phyloP scores from a whole-genome alignment of 257 asterid species.

The Salvia hispanica region DNA sequence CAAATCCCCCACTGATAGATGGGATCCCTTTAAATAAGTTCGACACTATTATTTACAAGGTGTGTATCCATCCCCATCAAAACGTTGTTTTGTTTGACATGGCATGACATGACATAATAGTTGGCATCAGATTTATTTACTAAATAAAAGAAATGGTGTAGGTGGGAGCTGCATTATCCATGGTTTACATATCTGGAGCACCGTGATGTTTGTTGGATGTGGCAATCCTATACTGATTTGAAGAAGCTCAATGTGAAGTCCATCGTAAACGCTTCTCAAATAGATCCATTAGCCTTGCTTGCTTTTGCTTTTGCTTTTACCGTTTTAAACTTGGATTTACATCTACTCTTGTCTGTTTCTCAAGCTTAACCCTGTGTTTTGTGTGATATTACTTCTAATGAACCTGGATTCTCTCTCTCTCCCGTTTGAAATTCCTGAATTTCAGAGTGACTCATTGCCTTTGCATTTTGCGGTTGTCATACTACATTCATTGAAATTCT shows the following conservation, averaged over 20 bases:
- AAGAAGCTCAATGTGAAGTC: conserved; percentile 96
- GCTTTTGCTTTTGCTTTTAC: neutral
- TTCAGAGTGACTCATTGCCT: too few relatives aligned
- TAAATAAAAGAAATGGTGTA: conserved; percentile 23
- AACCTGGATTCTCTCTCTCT: conserved; percentile 40
- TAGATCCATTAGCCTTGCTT: conserved; percentile 16
- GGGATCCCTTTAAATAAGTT: conserved; percentile 94
- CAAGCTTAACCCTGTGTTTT: neutral
- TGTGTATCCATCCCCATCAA: conserved; percentile 8
- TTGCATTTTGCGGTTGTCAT: too few relatives aligned
- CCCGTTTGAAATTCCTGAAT: too few relatives aligned
- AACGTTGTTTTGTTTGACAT: neutral
- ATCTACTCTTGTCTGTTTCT: conserved; percentile 1
- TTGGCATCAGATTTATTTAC: too few relatives aligned
- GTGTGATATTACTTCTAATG: conserved; percentile 45
- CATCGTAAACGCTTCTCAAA: conserved; percentile 86
- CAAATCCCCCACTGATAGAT: conserved; percentile 82
- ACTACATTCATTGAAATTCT: too few relatives aligned
- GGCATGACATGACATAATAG: too few relatives aligned
- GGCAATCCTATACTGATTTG: conserved; percentile 90
- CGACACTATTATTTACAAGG: conserved; percentile 96
- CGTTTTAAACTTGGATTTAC: neutral
- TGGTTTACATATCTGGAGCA: conserved; percentile 93
- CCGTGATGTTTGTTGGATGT: conserved; percentile 99
- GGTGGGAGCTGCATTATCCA: conserved; percentile 98